Conservation (phyloP, 805 yeast genomes). For the Candida vaughaniae region DNA sequence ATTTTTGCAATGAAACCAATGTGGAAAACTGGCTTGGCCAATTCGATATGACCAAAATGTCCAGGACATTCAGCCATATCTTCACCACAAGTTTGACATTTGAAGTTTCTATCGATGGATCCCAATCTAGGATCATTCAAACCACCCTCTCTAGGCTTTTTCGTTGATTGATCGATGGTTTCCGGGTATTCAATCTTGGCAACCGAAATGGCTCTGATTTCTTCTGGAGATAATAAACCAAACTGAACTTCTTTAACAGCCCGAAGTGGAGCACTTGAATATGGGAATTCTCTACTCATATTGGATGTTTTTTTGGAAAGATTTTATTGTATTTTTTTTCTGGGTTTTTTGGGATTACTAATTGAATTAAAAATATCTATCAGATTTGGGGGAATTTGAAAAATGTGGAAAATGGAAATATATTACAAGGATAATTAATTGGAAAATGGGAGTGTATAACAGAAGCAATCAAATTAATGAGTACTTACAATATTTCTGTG, state of each 20-base stretch:
- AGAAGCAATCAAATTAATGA: constrained; percentile 33
- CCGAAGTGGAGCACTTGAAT: constrained; percentile 97
- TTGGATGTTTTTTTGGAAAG: too few species aligned
- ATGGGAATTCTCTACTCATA: constrained; percentile 66
- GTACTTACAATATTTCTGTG: constrained; percentile 18
- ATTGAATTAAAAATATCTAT: constrained; percentile 6
- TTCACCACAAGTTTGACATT: constrained; percentile 99
- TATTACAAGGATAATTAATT: constrained; percentile 3
- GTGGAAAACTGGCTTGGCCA: constrained; percentile 98
- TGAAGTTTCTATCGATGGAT: constrained; percentile 93
- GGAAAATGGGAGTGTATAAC: not conserved
- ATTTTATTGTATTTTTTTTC: constrained; percentile 14
- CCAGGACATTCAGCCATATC: constrained; percentile 99
- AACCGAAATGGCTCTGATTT: constrained; percentile 90
- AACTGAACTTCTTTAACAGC: constrained; percentile 98
- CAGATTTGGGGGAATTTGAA: not conserved
- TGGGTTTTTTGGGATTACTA: constrained; percentile 10
- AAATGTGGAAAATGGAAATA: constrained; percentile 2
- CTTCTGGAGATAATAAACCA: constrained; percentile 97
- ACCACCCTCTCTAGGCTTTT: constrained; percentile 95
- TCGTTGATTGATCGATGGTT: constrained; percentile 98
- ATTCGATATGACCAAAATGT: constrained; percentile 97
- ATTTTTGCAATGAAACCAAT: constrained; percentile 95
- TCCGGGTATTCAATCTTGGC: constrained; percentile 98
- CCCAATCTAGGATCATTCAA: constrained; percentile 96